These are phyloP conservation scores for Shiraia sp. DNA, from an alignment of 2,329 filamentous ascomycete species.

Conservation along the genomic window DNA sequence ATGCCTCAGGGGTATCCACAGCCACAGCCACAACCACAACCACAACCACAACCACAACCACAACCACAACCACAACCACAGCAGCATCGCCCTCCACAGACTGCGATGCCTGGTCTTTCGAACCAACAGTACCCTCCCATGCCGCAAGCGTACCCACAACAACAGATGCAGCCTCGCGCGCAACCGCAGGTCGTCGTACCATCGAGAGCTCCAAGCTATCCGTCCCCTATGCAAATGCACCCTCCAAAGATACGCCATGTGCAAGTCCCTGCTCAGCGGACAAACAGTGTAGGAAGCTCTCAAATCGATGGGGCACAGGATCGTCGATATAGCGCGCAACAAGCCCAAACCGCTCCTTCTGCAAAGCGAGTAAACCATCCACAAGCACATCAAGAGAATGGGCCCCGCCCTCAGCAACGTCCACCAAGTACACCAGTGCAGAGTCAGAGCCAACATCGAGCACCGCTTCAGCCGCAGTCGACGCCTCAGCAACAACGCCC, in stretches of 20 bases:
- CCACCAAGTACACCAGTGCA: slow-evolving; percentile 24
- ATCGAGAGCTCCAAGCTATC: slow-evolving; percentile 19
- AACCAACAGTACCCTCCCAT: slow-evolving; percentile 31
- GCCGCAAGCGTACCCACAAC: slow-evolving; percentile 14
- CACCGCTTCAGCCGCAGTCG: slow-evolving; percentile 37
- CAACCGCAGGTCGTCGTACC: slow-evolving; percentile 38
- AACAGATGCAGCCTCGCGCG: slow-evolving; percentile 22
- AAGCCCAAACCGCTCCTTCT: slow-evolving; percentile 24
- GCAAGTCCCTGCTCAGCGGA: slow-evolving; percentile 30
- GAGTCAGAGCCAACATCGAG: slow-evolving; percentile 25
- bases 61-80: slow-evolving; percentile 12
- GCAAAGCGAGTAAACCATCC: slow-evolving; percentile 46
- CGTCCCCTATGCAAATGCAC: slow-evolving; percentile 31
- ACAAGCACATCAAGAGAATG: slow-evolving; percentile 40
- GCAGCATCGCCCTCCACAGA: slow-evolving; percentile 16
- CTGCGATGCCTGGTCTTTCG: slow-evolving; percentile 24
- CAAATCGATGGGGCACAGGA: slow-evolving; percentile 21
- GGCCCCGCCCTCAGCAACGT: slow-evolving; percentile 35
- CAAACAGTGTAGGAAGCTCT: slow-evolving; percentile 14
- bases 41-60: slow-evolving; percentile 5
- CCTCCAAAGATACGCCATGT: slow-evolving; percentile 32
- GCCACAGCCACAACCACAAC: slow-evolving; percentile 19
- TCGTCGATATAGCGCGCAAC: slow-evolving; percentile 17
- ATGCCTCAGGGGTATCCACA: slow-evolving; percentile 28
- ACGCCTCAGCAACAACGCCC: slow-evolving; percentile 40